Evolutionary conservation across 495 filamentous ascomycete genomes (phyloP).

Genomic region (Rusavskia elegans): DNA sequence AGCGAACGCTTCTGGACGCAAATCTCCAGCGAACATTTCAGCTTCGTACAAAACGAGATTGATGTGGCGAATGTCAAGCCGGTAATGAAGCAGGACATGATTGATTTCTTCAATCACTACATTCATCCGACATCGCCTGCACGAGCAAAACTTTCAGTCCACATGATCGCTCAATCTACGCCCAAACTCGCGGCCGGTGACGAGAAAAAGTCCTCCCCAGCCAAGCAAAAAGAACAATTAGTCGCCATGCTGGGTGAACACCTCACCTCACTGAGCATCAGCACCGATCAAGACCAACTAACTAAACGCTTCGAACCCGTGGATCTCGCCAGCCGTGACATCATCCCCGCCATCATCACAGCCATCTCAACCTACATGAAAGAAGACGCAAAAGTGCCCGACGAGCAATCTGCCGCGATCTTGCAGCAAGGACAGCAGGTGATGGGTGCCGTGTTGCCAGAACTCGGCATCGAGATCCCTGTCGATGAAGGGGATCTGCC

Average conservation of each 20-base stretch:
- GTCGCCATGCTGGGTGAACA: conserved; percentile 31
- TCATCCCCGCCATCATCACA: conserved; percentile 21
- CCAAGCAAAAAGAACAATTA: conserved; percentile 39
- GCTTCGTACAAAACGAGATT: conserved; percentile 67
- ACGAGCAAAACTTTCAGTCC: conserved; percentile 68
- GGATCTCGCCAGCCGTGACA: conserved; percentile 28
- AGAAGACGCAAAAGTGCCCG: conserved; percentile 26
- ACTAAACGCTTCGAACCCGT: conserved; percentile 27
- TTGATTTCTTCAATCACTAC: conserved; percentile 63
- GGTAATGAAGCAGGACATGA: conserved; percentile 62
- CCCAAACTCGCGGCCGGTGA: conserved; percentile 18
- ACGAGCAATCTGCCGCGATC: conserved; percentile 26
- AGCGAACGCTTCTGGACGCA: conserved; percentile 68
- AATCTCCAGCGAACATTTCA: conserved; percentile 71
- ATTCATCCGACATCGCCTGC: conserved; percentile 56
- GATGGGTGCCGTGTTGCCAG: conserved; percentile 20
- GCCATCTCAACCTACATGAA: conserved; percentile 34
- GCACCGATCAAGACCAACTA: conserved; percentile 28
- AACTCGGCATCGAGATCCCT: conserved; percentile 19
- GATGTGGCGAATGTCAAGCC: conserved; percentile 61
- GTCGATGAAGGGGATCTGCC: conserved; percentile 7
- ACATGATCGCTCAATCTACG: conserved; percentile 57
- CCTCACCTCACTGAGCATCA: conserved; percentile 33
- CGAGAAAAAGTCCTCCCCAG: conserved; percentile 15
- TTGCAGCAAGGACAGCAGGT: conserved; percentile 29